Base-by-base conservation (phyloP, 345 rosid species). In the Gossypium ekmanianum region DNA sequence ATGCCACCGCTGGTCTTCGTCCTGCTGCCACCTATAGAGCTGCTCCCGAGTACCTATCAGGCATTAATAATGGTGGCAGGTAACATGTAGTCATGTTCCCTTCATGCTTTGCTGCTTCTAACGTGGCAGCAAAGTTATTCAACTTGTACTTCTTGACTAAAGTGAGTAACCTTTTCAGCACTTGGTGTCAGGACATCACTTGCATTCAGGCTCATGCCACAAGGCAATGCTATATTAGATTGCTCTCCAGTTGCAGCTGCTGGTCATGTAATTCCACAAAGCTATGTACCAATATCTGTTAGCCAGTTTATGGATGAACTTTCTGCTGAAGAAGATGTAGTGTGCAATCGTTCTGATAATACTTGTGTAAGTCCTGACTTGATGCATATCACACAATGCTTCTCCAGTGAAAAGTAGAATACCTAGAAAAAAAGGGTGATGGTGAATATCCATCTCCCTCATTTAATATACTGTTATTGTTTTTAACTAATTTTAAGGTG, bases 291-390 rank as follows among this genome's bases (percentile, higher is more conserved):
- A 57, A 85, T 95, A 79, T 92, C 99, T 65, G 97, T 91, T 48
- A 95, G 97, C 86, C 98, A 95, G 81, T 95, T 95, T 84, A 90
- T 95, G 99, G 98, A 92, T 79, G 96, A 95, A 77, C 98, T 95
- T 79, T 89, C 97, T 80, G 94, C 97, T 17, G 99, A 92, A 89
- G 96, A 92, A 85, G 96, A 89, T 68, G 86, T 79, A 56, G 66
- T 80, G 80, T 84, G 89, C 83, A 85, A 48, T 75, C 87, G 77
- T 27, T 86, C 89, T 76, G 94, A 91, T 83, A 88, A 85, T 75
- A 74, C 80, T 75, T 68, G 82, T 79, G 99, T 95, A 85, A 84
- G 97, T 77, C 67, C 26, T 73, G 63, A 79, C 50, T 76, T 75
- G 61, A 11, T 44, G 51, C 24, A 44, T 63, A 45, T 50, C 29